Percentiles rank a stretch among this genome's conserved stretches.
These are phyloP conservation scores for Neurospora crassa DNA, from an alignment of 2,329 filamentous ascomycete species.

Conservation along the genomic window DNA sequence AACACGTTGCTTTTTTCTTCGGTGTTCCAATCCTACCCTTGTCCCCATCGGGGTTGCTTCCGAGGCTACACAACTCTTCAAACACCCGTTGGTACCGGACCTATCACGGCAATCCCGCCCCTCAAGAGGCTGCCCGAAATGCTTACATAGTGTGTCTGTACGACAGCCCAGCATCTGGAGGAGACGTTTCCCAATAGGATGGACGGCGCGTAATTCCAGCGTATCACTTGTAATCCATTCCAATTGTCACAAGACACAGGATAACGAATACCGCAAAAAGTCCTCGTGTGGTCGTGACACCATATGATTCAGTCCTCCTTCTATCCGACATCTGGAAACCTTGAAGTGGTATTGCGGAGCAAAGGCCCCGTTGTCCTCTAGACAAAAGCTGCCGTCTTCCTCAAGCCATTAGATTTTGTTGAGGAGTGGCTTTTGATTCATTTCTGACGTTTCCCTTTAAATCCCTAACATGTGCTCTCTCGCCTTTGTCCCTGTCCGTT, in stretches of 20 bases:
- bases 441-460: neutral
- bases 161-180: neutral
- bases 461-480: neutral
- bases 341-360: neutral
- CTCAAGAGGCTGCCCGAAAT: neutral
- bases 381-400: neutral
- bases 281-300: neutral
- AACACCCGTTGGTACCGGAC: neutral
- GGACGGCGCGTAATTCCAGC: neutral
- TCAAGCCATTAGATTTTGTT: neutral
- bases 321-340: neutral
- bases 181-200: neutral
- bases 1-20: neutral
- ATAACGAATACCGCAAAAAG: neutral
- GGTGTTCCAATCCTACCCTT: neutral
- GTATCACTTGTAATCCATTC: neutral
- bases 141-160: neutral
- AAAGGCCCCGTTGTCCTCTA: neutral
- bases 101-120: neutral
- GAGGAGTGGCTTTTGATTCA: neutral
- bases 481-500: neutral
- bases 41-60: neutral
- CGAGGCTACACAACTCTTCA: neutral
- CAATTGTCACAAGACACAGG: neutral
- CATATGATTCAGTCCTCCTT: neutral